Evolutionary conservation across 2,329 filamentous ascomycete genomes (phyloP).

Genomic region (Penicillium freii): DNA sequence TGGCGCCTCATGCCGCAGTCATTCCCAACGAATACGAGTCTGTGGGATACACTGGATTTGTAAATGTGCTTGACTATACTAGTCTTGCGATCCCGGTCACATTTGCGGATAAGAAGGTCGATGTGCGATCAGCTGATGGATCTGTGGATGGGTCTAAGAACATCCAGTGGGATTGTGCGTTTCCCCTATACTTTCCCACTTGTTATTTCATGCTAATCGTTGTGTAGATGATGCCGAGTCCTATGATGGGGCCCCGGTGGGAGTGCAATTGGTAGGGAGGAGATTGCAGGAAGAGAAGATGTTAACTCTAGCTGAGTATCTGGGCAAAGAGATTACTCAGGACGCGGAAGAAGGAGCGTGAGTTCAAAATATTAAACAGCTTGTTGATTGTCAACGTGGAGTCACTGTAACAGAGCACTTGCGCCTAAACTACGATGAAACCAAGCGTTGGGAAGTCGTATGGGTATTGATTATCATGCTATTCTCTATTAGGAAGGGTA

Average conservation of each 20-base stretch:
- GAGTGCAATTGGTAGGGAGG: slow-evolving; percentile 50
- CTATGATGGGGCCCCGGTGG: slow-evolving; percentile 51
- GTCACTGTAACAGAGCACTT: background rate
- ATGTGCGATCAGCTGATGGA: slow-evolving; percentile 41
- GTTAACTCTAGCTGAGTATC: slow-evolving; percentile 45
- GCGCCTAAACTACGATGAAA: background rate
- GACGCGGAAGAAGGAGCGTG: background rate
- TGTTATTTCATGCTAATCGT: background rate
- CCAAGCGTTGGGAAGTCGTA: background rate
- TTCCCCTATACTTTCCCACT: background rate
- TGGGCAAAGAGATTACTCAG: slow-evolving; percentile 26
- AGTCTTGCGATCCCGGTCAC: slow-evolving; percentile 57
- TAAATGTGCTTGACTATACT: slow-evolving; percentile 60
- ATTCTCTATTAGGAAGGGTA: background rate
- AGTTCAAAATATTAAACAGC: background rate
- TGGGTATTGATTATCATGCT: background rate
- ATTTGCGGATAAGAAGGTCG: slow-evolving; percentile 51
- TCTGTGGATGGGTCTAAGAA: slow-evolving; percentile 47
- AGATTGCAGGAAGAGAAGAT: slow-evolving; percentile 54
- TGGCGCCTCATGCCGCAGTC: slow-evolving; percentile 44
- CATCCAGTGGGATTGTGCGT: slow-evolving; percentile 52
- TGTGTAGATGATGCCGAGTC: slow-evolving; percentile 48
- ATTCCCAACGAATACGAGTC: slow-evolving; percentile 46
- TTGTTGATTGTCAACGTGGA: background rate
- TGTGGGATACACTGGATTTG: slow-evolving; percentile 46